Evolutionary conservation across 140 eudicot genomes (phyloP).

Genomic region (Eryngium alpinum): DNA sequence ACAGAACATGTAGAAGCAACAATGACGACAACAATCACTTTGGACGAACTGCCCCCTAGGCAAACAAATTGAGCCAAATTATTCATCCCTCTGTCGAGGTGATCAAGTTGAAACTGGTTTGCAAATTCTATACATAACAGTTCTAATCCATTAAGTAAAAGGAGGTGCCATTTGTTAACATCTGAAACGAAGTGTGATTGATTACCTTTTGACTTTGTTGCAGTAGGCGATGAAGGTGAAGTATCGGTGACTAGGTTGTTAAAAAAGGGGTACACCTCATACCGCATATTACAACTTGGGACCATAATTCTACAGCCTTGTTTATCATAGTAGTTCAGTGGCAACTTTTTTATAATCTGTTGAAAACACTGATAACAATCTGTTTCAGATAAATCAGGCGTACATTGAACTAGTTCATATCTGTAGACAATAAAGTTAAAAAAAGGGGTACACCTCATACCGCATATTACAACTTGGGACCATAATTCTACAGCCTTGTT

Average conservation of each 20-base stretch:
- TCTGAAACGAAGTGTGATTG: too few species aligned
- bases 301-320: neutral
- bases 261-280: neutral
- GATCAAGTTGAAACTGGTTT: too few species aligned
- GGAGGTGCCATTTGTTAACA: too few species aligned
- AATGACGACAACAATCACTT: neutral
- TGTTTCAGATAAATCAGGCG: neutral
- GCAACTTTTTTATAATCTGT: neutral
- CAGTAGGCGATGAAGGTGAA: neutral
- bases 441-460: neutral
- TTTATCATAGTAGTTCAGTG: neutral
- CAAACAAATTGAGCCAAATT: neutral
- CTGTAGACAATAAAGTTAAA: neutral
- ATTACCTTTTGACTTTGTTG: neutral
- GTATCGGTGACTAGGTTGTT: neutral
- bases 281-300: neutral
- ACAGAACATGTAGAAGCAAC: neutral
- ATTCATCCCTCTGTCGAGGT: neutral
- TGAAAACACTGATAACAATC: neutral
- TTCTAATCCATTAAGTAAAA: too few species aligned
- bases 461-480: neutral
- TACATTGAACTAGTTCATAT: conserved; percentile 3
- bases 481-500: neutral
- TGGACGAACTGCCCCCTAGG: neutral
- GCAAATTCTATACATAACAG: neutral